Evolutionary conservation across 768 basidiomycete genomes (phyloP).

Genomic region (Tylopilus plumbeoviolaceoides): DNA sequence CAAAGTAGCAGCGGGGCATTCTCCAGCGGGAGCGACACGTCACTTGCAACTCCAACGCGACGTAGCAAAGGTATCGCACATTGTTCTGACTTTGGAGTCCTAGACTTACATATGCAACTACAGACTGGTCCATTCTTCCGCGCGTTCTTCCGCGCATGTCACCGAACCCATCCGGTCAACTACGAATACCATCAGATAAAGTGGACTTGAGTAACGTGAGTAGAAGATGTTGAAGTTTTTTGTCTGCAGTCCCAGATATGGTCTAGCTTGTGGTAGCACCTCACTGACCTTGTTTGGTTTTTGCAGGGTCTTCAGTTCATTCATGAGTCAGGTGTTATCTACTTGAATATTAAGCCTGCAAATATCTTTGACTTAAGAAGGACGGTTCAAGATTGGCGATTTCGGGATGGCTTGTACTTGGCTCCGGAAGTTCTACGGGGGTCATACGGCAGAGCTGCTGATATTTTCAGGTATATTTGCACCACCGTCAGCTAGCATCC

Average conservation of each 20-base stretch:
- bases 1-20: conserved; percentile 80
- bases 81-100: too few species aligned
- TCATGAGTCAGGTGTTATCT: conserved; percentile 83
- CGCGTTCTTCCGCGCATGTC: conserved; percentile 47
- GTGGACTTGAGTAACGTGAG: conserved; percentile 86
- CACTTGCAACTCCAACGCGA: conserved; percentile 61
- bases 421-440: conserved; percentile 95
- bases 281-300: conserved; percentile 24
- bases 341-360: conserved; percentile 95
- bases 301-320: conserved; percentile 81
- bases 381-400: too few species aligned
- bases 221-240: conserved; percentile 14
- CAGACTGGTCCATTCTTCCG: conserved; percentile 53
- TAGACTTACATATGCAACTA: too few species aligned
- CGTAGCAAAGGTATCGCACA: conserved; percentile 34
- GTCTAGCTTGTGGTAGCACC: conserved; percentile 22
- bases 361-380: conserved; percentile 84
- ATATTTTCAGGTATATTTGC: conserved; percentile 85
- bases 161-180: conserved; percentile 38
- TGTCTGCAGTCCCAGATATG: conserved; percentile 11
- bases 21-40: conserved; percentile 71
- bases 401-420: conserved; percentile 99
- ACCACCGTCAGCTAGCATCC: not conserved
- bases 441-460: conserved; percentile 87
- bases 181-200: conserved; percentile 39